phyloP scores from a whole-genome alignment of 805 yeast genomes.

The Candida caryicola region DNA sequence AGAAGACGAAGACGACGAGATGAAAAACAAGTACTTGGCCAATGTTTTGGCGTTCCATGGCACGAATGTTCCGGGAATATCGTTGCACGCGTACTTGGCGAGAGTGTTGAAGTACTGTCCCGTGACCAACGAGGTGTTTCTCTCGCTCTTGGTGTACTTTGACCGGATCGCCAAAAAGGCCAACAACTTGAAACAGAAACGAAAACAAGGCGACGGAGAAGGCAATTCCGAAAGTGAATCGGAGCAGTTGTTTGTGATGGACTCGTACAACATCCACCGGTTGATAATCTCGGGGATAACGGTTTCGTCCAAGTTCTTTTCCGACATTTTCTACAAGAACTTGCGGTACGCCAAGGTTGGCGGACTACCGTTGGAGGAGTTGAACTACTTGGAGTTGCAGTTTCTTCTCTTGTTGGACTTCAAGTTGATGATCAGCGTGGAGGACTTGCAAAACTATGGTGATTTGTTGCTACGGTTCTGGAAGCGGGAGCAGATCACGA shows the following conservation, averaged over 20 bases:
- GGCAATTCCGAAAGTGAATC: slow-evolving; percentile 16
- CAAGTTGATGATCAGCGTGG: slow-evolving; percentile 79
- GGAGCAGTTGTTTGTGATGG: slow-evolving; percentile 85
- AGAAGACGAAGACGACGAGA: slow-evolving; percentile 40
- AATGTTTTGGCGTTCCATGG: slow-evolving; percentile 91
- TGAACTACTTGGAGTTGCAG: slow-evolving; percentile 89
- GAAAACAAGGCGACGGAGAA: slow-evolving; percentile 20
- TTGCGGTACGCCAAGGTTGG: slow-evolving; percentile 94
- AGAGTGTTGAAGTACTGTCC: slow-evolving; percentile 96
- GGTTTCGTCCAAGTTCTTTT: slow-evolving; percentile 90
- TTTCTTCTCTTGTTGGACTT: slow-evolving; percentile 83
- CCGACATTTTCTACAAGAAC: slow-evolving; percentile 92
- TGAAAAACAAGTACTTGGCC: slow-evolving; percentile 53
- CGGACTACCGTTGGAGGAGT: slow-evolving; percentile 88
- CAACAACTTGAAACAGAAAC: slow-evolving; percentile 41
- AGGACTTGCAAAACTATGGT: slow-evolving; percentile 88
- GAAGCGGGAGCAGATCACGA: slow-evolving; percentile 62
- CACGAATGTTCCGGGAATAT: slow-evolving; percentile 92
- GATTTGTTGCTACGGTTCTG: slow-evolving; percentile 82
- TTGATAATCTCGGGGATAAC: slow-evolving; percentile 92
- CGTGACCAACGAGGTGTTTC: slow-evolving; percentile 94
- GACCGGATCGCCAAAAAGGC: slow-evolving; percentile 90
- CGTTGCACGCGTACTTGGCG: slow-evolving; percentile 81
- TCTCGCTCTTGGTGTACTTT: slow-evolving; percentile 86
- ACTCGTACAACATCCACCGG: slow-evolving; percentile 91